Base-by-base conservation (phyloP, 129 eudicot species). In the Lonicera japonica region DNA sequence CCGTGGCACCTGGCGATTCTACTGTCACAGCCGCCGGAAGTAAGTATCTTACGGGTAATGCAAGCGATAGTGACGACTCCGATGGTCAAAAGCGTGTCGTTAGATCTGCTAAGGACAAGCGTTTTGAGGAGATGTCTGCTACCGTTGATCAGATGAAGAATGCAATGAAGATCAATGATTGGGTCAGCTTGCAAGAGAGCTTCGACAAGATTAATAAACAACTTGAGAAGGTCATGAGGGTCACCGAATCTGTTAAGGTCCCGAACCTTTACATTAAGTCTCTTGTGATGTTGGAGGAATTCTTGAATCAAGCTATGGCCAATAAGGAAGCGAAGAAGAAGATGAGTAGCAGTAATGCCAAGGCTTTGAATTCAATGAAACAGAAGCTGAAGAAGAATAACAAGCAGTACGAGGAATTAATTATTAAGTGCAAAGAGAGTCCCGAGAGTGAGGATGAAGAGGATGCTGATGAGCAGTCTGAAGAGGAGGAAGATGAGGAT, bases 261-360 rank as follows among this genome's bases (percentile, higher is more conserved):
- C 98, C 98, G 0, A 82, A 75, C 50, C 78, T 82, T 36, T 91
- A 87, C 47, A 66, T 91, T 25, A 87, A 85, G 70, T 90, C 96
- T 59, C 80, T 91, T 61, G 95, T 91, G 61, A 82, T 87, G 91
- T 20, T 91, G 69, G 96, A 91, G 70, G 98, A 91, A 48, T 80
- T 75, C 56, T 60, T 91, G 70, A 82, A 78, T 53, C 86, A 84
- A 71, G 81, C 96, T 20, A 68, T 87, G 80, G 95, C 91, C 7
- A 87, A 91, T 41, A 91, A 91, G 76, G 98, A 91, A 71, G 88
- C 80, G 1, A 91, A 84, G 79, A 91, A 87, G 74, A 91, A 84
- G 74, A 91, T 91, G 98, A 91, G 96, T 61, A 87, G 86, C 25
- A 91, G 97, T 64, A 91, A 91, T 71, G 88, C 96, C 1, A 91